Evolutionary conservation across 768 basidiomycete species (phyloP).

Genomic region (Sistotremastrum suecicum): DNA sequence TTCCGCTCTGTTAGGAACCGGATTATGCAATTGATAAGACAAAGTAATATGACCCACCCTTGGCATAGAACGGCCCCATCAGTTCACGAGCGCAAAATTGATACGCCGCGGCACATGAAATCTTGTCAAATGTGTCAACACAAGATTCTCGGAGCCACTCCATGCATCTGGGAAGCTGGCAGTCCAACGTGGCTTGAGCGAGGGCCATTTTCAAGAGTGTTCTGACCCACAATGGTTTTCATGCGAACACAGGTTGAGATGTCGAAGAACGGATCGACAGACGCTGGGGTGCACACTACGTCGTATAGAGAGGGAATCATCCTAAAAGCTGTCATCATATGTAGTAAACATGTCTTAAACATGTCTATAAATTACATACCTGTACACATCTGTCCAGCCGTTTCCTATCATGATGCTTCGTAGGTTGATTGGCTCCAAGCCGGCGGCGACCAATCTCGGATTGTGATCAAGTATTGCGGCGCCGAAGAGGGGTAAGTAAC

Average conservation of each 20-base stretch:
- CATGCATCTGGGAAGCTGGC: conserved; percentile 54
- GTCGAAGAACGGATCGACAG: conserved; percentile 30
- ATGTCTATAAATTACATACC: conserved; percentile 16
- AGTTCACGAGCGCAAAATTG: conserved; percentile 50
- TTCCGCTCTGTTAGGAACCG: conserved; percentile 3
- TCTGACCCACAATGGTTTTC: conserved; percentile 34
- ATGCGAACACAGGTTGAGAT: conserved; percentile 30
- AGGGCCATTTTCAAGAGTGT: not conserved
- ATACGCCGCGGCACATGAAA: conserved; percentile 53
- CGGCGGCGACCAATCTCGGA: conserved; percentile 30
- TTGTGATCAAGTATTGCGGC: conserved; percentile 69
- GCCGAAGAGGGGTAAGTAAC: conserved; percentile 63
- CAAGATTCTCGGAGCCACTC: conserved; percentile 42
- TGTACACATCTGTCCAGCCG: conserved; percentile 43
- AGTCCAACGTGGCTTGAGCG: not conserved
- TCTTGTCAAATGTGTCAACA: conserved; percentile 50
- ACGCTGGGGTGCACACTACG: conserved; percentile 40
- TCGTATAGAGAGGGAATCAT: conserved; percentile 27
- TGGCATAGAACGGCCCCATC: conserved; percentile 24
- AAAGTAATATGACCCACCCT: conserved; percentile 18
- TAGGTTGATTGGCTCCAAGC: conserved; percentile 44
- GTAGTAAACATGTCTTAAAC: conserved; percentile 3
- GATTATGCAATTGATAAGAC: not conserved
- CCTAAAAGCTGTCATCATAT: conserved; percentile 6
- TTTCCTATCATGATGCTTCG: conserved; percentile 65